These are phyloP conservation scores for Alternaria conjuncta DNA, from an alignment of 2,329 filamentous ascomycete genomes.

Conservation along the genomic window DNA sequence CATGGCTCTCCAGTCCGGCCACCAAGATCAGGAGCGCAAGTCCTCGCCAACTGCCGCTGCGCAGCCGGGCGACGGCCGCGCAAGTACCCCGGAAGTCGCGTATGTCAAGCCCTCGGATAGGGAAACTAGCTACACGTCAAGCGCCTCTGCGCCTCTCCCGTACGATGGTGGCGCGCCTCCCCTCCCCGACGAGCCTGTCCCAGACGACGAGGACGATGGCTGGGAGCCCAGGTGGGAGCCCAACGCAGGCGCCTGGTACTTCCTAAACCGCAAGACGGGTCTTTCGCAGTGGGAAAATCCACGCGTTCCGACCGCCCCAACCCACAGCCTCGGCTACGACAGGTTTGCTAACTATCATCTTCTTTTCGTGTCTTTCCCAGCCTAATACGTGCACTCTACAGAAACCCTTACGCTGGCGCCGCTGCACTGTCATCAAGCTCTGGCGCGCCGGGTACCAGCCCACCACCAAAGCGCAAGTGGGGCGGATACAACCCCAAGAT, in stretches of 20 bases:
- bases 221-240: conserved; percentile 84
- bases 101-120: conserved; percentile 10
- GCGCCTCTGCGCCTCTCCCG: conserved; percentile 31
- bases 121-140: conserved; percentile 14
- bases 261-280: conserved; percentile 81
- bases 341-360: conserved; percentile 45
- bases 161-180: conserved; percentile 42
- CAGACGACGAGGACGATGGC: conserved; percentile 63
- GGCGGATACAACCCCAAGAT: conserved; percentile 95
- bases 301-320: conserved; percentile 61
- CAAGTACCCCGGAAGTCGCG: conserved; percentile 11
- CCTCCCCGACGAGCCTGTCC: conserved; percentile 59
- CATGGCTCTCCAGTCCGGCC: conserved; percentile 21
- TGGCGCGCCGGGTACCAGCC: conserved; percentile 42
- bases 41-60: conserved; percentile 16
- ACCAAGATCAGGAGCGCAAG: conserved; percentile 18
- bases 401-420: conserved; percentile 29
- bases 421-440: conserved; percentile 37
- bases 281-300: conserved; percentile 85
- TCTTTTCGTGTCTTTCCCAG: conserved; percentile 33
- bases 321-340: conserved; percentile 27
- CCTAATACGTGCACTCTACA: conserved; percentile 40
- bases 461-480: conserved; percentile 52
- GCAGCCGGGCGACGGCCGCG: conserved; percentile 12
- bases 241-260: conserved; percentile 74